Percentiles rank a stretch among this genome's conserved stretches.
These are phyloP conservation scores for Ceratocystis huliohia DNA, from an alignment of 2,329 filamentous ascomycete species.

Conservation along the genomic window DNA sequence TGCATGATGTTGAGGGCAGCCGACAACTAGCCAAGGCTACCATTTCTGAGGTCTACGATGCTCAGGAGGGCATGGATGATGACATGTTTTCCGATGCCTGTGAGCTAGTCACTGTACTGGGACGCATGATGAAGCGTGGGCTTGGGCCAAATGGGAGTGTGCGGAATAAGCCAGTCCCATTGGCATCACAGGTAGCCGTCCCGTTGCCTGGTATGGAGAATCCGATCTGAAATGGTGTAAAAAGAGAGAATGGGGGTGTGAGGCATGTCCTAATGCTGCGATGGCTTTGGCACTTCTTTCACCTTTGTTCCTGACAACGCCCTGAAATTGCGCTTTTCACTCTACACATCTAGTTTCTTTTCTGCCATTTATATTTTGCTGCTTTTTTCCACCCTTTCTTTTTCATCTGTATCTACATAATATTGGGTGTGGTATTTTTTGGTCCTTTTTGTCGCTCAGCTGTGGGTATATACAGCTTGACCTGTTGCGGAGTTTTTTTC, in stretches of 20 bases:
- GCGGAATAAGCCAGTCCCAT: constrained; percentile 24
- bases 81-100: constrained; percentile 90
- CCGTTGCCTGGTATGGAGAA: constrained; percentile 34
- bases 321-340: neutral
- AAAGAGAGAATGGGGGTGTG: neutral
- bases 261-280: neutral
- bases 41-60: constrained; percentile 82
- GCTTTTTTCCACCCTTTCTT: constrained; percentile 4
- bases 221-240: constrained; percentile 28
- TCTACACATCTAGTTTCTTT: neutral
- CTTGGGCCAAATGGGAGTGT: constrained; percentile 31
- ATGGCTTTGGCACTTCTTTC: neutral
- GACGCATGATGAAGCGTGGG: constrained; percentile 76
- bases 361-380: constrained; percentile 6
- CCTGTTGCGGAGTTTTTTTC: neutral
- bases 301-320: no score
- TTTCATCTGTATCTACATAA: constrained; percentile 2
- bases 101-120: constrained; percentile 71
- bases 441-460: constrained; percentile 1
- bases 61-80: constrained; percentile 84
- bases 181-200: constrained; percentile 22
- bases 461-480: constrained; percentile 1
- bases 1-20: constrained; percentile 66
- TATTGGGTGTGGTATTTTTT: neutral
- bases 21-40: constrained; percentile 66